Percentiles rank a stretch among this genome's conserved stretches.
These are phyloP conservation scores for Penicillium fuscoglaucum DNA, from an alignment of 2,329 filamentous ascomycete species.

Conservation along the genomic window DNA sequence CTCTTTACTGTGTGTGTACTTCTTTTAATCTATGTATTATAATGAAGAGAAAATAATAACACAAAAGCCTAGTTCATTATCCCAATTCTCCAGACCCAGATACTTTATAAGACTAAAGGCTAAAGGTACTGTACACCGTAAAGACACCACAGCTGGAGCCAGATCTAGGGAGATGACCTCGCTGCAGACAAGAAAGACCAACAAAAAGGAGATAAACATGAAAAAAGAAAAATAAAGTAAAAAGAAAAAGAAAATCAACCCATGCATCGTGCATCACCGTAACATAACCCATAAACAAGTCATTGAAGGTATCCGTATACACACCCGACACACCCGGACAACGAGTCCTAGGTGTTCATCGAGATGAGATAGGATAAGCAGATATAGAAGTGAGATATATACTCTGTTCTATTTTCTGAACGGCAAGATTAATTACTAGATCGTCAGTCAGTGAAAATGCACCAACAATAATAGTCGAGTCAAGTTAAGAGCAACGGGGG, in stretches of 20 bases:
- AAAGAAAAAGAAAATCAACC: conserved; percentile 4
- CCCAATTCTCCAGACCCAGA: conserved; percentile 16
- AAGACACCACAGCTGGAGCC: conserved; percentile 15
- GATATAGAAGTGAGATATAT: background rate
- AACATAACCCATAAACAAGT: conserved; percentile 15
- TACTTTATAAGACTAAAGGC: conserved; percentile 13
- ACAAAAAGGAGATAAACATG: conserved; percentile 2
- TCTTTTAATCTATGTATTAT: background rate
- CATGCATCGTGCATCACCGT: conserved; percentile 21
- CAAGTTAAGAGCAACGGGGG: background rate
- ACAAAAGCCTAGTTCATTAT: conserved; percentile 3
- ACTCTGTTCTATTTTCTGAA: conserved; percentile 6
- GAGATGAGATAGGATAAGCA: background rate
- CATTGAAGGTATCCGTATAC: background rate
- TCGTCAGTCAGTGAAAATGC: conserved; percentile 12
- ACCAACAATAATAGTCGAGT: background rate
- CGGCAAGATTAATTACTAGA: conserved; percentile 12
- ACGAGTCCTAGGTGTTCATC: background rate
- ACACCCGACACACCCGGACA: background rate
- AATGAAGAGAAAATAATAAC: background rate
- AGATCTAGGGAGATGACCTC: conserved; percentile 17
- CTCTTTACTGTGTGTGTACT: background rate
- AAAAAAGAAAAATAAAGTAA: background rate
- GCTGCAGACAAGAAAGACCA: conserved; percentile 5
- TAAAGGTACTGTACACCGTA: conserved; percentile 24